A percentile compares a stretch with the other conserved stretches of the same genome.
These are phyloP conservation scores for Calocera viscosa DNA, from an alignment of 768 basidiomycete species.

Conservation along the genomic window DNA sequence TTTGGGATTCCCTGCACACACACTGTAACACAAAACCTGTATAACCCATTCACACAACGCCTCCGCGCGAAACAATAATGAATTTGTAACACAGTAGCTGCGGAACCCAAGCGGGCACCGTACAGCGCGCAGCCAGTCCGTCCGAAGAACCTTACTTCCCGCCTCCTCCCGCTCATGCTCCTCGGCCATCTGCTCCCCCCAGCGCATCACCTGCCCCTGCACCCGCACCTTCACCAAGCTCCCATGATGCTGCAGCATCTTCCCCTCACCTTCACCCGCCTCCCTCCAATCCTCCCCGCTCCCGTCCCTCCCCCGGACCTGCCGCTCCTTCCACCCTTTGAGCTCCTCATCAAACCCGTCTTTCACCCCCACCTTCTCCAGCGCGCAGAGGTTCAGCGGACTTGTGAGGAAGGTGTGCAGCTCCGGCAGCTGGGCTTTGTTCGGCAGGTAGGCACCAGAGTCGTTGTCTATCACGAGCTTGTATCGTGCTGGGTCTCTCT, in stretches of 20 bases:
- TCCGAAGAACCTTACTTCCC: too few species aligned
- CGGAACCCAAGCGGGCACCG: too few species aligned
- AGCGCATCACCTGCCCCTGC: neutral
- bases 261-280: neutral
- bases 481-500: constrained; percentile 29
- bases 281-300: constrained; percentile 15
- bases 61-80: too few species aligned
- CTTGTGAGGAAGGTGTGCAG: constrained; percentile 29
- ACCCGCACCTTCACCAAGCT: neutral
- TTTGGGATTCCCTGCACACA: too few species aligned
- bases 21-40: too few species aligned
- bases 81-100: too few species aligned
- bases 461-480: constrained; percentile 40
- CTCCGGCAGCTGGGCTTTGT: constrained; percentile 30
- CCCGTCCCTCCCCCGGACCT: constrained; percentile 23
- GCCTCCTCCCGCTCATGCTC: neutral
- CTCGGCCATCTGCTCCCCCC: neutral
- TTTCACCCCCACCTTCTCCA: constrained; percentile 30
- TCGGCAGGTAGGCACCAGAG: constrained; percentile 37
- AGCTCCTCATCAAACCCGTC: constrained; percentile 32
- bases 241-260: neutral
- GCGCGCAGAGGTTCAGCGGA: constrained; percentile 27
- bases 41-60: too few species aligned
- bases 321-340: constrained; percentile 27
- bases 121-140: too few species aligned